Conservation (phyloP, 352 stramenopile species). For the Globisporangium ultimum region DNA sequence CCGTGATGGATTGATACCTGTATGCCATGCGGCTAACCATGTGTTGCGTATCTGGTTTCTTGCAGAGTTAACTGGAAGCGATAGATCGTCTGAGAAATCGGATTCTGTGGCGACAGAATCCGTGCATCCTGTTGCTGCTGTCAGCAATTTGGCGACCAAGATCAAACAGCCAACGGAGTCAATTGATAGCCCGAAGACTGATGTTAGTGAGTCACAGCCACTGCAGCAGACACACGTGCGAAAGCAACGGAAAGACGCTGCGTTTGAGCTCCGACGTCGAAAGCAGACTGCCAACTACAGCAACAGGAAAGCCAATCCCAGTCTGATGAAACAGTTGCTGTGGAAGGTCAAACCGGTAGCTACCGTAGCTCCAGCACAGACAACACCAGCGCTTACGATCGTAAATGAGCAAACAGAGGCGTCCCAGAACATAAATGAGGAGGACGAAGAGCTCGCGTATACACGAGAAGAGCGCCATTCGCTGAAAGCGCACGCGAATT, state of each 20-base stretch:
- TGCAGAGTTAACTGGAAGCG: background rate
- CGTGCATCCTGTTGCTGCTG: background rate
- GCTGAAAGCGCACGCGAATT: conserved; percentile 37
- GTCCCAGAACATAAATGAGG: conserved; percentile 9
- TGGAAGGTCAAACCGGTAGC: conserved; percentile 50
- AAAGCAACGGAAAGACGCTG: background rate
- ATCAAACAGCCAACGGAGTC: background rate
- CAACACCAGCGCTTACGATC: background rate
- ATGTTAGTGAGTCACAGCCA: background rate
- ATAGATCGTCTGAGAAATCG: background rate
- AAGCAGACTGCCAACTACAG: conserved; percentile 5
- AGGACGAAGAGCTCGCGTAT: conserved; percentile 44
- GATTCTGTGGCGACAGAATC: background rate
- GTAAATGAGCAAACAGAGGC: background rate
- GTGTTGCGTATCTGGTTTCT: too few relatives aligned
- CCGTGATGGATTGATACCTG: too few relatives aligned
- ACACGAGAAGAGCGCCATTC: conserved; percentile 30
- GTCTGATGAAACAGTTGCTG: conserved; percentile 52
- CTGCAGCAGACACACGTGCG: background rate
- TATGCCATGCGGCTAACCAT: too few relatives aligned
- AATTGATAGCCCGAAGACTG: too few relatives aligned
- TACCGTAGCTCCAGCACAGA: conserved; percentile 12
- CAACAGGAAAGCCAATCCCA: conserved; percentile 12
- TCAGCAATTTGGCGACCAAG: conserved; percentile 6
- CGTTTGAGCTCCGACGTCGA: conserved; percentile 8